Evolutionary conservation across 208 protist genomes (phyloP).

Genomic region (Leishmania mexicana): DNA sequence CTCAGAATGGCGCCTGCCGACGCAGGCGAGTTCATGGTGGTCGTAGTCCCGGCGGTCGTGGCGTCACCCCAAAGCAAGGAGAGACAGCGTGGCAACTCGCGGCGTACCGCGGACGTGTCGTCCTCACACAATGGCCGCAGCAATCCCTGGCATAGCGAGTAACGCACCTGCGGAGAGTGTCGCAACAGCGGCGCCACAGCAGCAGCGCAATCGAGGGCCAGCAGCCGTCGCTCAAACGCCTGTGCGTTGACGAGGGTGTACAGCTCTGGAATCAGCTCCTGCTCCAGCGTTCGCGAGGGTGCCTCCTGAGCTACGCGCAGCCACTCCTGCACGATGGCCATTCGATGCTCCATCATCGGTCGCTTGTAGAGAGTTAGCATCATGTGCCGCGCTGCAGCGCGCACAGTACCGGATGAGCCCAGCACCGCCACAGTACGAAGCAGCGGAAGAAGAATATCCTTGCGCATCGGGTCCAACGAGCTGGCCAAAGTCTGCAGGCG

Average conservation of each 20-base stretch:
- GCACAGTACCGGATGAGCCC: slow-evolving; percentile 30
- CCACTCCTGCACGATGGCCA: slow-evolving; percentile 53
- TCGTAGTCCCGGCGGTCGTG: not conserved
- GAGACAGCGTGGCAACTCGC: slow-evolving; percentile 57
- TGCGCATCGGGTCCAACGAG: slow-evolving; percentile 56
- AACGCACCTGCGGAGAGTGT: slow-evolving; percentile 33
- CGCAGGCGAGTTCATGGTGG: not conserved
- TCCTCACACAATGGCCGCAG: slow-evolving; percentile 71
- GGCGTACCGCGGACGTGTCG: slow-evolving; percentile 52
- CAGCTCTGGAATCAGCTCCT: slow-evolving; percentile 68
- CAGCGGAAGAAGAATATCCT: slow-evolving; percentile 66
- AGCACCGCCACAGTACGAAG: slow-evolving; percentile 43
- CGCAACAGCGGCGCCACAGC: slow-evolving; percentile 41
- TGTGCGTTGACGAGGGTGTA: slow-evolving; percentile 64
- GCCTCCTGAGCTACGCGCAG: slow-evolving; percentile 44
- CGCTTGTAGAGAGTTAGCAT: slow-evolving; percentile 65
- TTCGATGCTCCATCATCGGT: slow-evolving; percentile 44
- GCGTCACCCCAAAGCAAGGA: slow-evolving; percentile 48
- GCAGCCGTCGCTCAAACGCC: slow-evolving; percentile 51
- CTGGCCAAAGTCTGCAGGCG: slow-evolving; percentile 45
- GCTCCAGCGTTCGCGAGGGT: slow-evolving; percentile 38
- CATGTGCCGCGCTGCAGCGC: slow-evolving; percentile 43
- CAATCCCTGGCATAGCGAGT: slow-evolving; percentile 60
- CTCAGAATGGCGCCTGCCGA: not conserved
- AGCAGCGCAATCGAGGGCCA: slow-evolving; percentile 59